A percentile compares a stretch with the other conserved stretches of the same genome.
Conservation (phyloP, 352 stramenopile genomes). For the Chrysophaeum taylorii region DNA sequence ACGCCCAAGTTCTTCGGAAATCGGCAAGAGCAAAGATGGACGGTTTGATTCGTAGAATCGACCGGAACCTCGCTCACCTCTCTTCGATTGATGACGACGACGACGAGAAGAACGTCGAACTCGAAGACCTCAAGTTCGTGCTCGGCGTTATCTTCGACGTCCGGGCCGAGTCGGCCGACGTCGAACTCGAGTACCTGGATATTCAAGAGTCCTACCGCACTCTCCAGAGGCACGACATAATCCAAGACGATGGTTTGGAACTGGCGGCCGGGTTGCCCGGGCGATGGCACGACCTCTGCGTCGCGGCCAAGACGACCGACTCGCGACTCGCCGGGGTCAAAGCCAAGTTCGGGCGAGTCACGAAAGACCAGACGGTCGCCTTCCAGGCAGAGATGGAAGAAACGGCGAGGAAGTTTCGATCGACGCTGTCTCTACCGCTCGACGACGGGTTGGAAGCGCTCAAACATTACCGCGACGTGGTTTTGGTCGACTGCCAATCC, state of each 20-base stretch:
- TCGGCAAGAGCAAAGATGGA: constrained; percentile 69
- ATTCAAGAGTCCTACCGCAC: constrained; percentile 80
- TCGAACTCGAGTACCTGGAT: constrained; percentile 81
- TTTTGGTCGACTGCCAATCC: constrained; percentile 65
- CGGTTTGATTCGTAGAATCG: constrained; percentile 46
- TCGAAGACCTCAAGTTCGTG: constrained; percentile 84
- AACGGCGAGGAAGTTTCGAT: constrained; percentile 75
- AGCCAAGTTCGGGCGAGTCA: constrained; percentile 81
- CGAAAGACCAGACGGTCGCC: constrained; percentile 68
- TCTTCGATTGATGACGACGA: constrained; percentile 68
- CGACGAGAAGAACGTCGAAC: constrained; percentile 57
- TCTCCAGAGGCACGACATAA: constrained; percentile 59
- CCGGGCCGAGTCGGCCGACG: constrained; percentile 72
- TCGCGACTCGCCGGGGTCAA: constrained; percentile 81
- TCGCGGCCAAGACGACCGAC: constrained; percentile 77
- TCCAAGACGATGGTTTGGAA: constrained; percentile 63
- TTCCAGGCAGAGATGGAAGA: constrained; percentile 71
- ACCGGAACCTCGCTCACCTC: too few relatives aligned
- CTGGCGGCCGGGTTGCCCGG: constrained; percentile 62
- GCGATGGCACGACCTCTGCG: constrained; percentile 63
- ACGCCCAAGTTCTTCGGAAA: constrained; percentile 74
- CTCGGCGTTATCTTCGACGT: constrained; percentile 77
- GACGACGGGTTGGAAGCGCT: constrained; percentile 76
- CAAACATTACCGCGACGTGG: too few relatives aligned
- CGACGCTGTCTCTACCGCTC: too few relatives aligned